A percentile compares a stretch with the other conserved stretches of the same genome.
phyloP scores from a whole-genome alignment of 1,284 basidiomycete species.

The Malassezia psittaci region DNA sequence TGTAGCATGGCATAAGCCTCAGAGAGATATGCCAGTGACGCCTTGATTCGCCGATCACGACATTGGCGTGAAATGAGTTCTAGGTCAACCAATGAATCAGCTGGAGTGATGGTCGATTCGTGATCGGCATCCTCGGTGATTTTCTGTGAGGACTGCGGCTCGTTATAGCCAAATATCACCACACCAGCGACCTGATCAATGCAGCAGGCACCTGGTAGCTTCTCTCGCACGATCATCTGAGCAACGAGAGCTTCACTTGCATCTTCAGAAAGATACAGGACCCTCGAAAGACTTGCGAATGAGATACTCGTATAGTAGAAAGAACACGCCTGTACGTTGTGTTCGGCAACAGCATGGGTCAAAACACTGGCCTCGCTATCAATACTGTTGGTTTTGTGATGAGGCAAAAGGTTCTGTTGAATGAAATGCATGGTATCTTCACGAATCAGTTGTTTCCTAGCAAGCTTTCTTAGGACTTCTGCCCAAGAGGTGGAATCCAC shows the following conservation, averaged over 20 bases:
- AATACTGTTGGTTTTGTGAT: slow-evolving; percentile 55
- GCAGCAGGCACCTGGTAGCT: not conserved
- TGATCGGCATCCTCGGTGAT: not conserved
- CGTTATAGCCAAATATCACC: slow-evolving; percentile 1
- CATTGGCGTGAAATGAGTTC: not conserved
- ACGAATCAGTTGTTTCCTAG: slow-evolving; percentile 88
- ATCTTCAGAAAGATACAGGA: not conserved
- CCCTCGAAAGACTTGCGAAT: slow-evolving; percentile 2
- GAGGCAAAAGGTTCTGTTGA: slow-evolving; percentile 71
- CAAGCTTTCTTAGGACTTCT: slow-evolving; percentile 85
- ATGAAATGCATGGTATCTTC: slow-evolving; percentile 79
- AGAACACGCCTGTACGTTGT: slow-evolving; percentile 88
- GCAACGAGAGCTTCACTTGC: slow-evolving; percentile 2
- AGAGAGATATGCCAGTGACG: slow-evolving; percentile 1
- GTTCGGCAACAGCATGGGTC: slow-evolving; percentile 79
- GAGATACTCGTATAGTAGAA: slow-evolving; percentile 50
- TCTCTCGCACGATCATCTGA: not conserved
- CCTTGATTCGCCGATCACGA: not conserved
- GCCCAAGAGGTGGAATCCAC: slow-evolving; percentile 66
- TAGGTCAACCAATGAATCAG: not conserved
- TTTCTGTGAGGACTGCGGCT: not conserved
- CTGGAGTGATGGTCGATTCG: not conserved
- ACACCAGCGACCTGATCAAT: slow-evolving; percentile 5
- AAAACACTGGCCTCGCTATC: not conserved
- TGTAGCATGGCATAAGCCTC: slow-evolving; percentile 1